Evolutionary conservation across 2,329 filamentous ascomycete species (phyloP).

Genomic region (Myrmaecium sp.): DNA sequence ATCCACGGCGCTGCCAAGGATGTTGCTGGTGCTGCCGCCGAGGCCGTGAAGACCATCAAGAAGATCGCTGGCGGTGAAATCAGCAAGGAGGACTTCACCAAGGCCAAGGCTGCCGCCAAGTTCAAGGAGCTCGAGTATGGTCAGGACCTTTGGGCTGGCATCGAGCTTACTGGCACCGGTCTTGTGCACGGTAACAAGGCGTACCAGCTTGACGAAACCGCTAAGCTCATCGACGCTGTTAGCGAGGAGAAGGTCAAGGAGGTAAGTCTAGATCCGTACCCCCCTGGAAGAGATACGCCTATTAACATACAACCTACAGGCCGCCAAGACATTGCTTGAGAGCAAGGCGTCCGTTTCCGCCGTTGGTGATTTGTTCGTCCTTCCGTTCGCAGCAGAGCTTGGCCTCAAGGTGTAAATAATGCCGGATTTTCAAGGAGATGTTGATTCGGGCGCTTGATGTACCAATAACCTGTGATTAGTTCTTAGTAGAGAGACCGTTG

Average conservation of each 20-base stretch:
- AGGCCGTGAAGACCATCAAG: constrained; percentile 68
- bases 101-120: constrained; percentile 85
- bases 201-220: constrained; percentile 66
- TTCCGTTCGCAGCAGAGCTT: constrained; percentile 88
- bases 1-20: constrained; percentile 58
- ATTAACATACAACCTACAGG: constrained; percentile 33
- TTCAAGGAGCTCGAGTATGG: constrained; percentile 75
- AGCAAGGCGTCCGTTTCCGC: constrained; percentile 77
- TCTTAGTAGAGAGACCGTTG: too few species aligned
- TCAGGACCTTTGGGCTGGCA: constrained; percentile 58
- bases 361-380: constrained; percentile 77
- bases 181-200: constrained; percentile 67
- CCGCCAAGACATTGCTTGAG: constrained; percentile 73
- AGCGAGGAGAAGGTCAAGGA: constrained; percentile 70
- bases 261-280: constrained; percentile 37
- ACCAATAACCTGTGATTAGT: constrained; percentile 25
- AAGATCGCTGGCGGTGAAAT: constrained; percentile 59
- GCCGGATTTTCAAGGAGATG: too few species aligned
- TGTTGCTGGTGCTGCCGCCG: constrained; percentile 57
- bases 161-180: constrained; percentile 71
- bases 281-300: constrained; percentile 3
- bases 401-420: constrained; percentile 80
- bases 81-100: constrained; percentile 71
- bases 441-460: constrained; percentile 12
- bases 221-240: constrained; percentile 64